Base-by-base conservation (phyloP, 164 flowering plant species). In the Kingdonia uniflora region DNA sequence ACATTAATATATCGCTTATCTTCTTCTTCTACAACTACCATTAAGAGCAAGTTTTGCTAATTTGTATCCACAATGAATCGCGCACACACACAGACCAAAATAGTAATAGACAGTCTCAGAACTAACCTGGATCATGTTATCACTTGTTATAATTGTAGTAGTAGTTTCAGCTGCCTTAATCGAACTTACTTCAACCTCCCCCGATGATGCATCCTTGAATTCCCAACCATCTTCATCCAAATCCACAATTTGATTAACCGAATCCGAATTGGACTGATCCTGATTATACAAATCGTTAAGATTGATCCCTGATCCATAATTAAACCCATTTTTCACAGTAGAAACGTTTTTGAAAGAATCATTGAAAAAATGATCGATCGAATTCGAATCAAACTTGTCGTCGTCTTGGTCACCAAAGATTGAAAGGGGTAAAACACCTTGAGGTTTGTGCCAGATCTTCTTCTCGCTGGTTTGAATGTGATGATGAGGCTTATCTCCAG, bases 401-500 rank as follows among this genome's bases (percentile, higher is more conserved):
- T 70, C 74, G 39, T 72, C 81, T 22, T 54, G 70, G 17, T 65
- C 84, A 38, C 87, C 89, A 37, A 85, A 85, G 10, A 85, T 43
- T 37, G 95, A 85, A 23, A 85, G 71, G n/a, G 95, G 95, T 54
- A 85, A 38, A 42, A 85, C 82, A 52, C 90, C 90, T 29, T 39
- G 51, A 11, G 73, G 76, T 71, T 70, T 80, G 62, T 54, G 68
- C 83, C 80, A 74, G 23, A 14, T 35, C 37, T 64, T 52, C 56
- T 37, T 13, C 11, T 37, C 40, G 40, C 40, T 37, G 40, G 14
- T 42, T n/a, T 42, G 42, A 7, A 35, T 51, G 40, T n/a, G 23
- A 19, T 19, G 42, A 62, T 3, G 61, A 49, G 39, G 63, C n/a
- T n/a, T n/a, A n/a, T n/a, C n/a, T n/a, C n/a, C n/a, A n/a, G n/a